Percentiles rank a stretch among this genome's conserved stretches.
Evolutionary conservation across 2,329 filamentous ascomycete genomes (phyloP).

Genomic region (Ilyonectria sp.): DNA sequence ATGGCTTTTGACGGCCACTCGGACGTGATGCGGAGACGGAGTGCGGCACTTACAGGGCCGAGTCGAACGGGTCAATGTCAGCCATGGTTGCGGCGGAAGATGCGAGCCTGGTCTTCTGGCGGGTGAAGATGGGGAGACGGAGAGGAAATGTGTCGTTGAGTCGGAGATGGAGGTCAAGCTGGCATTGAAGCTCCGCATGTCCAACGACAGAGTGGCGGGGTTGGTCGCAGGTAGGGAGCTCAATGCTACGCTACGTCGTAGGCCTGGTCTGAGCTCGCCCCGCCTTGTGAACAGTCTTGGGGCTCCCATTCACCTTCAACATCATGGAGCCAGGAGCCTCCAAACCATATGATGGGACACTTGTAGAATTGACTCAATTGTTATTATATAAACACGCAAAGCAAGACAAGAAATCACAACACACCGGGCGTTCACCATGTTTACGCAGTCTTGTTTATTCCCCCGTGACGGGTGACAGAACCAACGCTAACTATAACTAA

Average conservation of each 20-base stretch:
- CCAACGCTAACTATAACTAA: slow-evolving; percentile 13
- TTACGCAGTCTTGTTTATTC: slow-evolving; percentile 28
- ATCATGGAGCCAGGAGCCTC: neutral
- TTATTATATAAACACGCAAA: neutral
- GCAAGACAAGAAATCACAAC: neutral
- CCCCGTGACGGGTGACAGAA: neutral
- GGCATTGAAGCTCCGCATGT: slow-evolving; percentile 37
- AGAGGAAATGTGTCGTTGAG: slow-evolving; percentile 9
- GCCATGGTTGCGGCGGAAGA: slow-evolving; percentile 55
- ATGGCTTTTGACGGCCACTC: neutral
- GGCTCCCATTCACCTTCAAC: neutral
- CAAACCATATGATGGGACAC: neutral
- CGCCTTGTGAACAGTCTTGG: slow-evolving; percentile 13
- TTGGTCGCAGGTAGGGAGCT: slow-evolving; percentile 38
- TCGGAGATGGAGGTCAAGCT: slow-evolving; percentile 32
- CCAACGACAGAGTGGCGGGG: slow-evolving; percentile 40
- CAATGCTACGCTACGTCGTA: slow-evolving; percentile 25
- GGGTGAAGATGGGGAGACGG: neutral
- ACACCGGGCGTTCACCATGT: slow-evolving; percentile 31
- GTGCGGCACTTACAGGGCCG: slow-evolving; percentile 75
- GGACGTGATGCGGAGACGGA: slow-evolving; percentile 1
- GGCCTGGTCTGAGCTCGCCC: slow-evolving; percentile 31
- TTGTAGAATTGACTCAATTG: neutral
- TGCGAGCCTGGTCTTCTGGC: neutral
- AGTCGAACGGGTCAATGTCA: slow-evolving; percentile 79